Evolutionary conservation across 2,329 filamentous ascomycete genomes (phyloP).

Genomic region (Neospermospora avenae): DNA sequence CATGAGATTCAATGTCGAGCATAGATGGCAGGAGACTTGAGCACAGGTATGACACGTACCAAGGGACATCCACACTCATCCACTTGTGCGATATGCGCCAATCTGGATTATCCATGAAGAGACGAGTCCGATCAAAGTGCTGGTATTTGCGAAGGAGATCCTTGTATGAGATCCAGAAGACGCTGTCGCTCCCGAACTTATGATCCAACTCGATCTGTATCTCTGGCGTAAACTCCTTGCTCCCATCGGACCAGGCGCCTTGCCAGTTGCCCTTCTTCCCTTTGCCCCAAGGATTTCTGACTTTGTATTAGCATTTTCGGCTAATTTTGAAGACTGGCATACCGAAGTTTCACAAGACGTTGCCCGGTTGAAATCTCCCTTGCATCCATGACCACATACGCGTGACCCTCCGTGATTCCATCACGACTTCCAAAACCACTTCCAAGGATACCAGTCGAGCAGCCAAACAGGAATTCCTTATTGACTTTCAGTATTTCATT

Average conservation of each 20-base stretch:
- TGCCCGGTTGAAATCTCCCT: slow-evolving; percentile 49
- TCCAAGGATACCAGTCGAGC: slow-evolving; percentile 60
- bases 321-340: neutral
- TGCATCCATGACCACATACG: slow-evolving; percentile 59
- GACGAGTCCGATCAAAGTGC: slow-evolving; percentile 58
- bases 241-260: slow-evolving; percentile 55
- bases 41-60: slow-evolving; percentile 34
- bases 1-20: too few species aligned
- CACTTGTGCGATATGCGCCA: slow-evolving; percentile 59
- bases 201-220: slow-evolving; percentile 55
- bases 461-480: slow-evolving; percentile 75
- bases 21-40: too few species aligned
- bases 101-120: slow-evolving; percentile 52
- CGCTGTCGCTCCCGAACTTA: slow-evolving; percentile 58
- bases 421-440: slow-evolving; percentile 58
- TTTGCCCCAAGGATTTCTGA: slow-evolving; percentile 56
- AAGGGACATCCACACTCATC: slow-evolving; percentile 60
- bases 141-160: slow-evolving; percentile 61
- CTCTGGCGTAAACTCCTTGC: slow-evolving; percentile 58
- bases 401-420: slow-evolving; percentile 56
- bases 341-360: slow-evolving; percentile 53
- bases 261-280: slow-evolving; percentile 56
- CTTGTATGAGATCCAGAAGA: slow-evolving; percentile 62
- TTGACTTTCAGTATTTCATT: slow-evolving; percentile 80
- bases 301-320: neutral